A percentile compares a stretch with the other conserved stretches of the same genome.
Conservation (phyloP, 1,139 yeast species). For the Pichia sp. region DNA sequence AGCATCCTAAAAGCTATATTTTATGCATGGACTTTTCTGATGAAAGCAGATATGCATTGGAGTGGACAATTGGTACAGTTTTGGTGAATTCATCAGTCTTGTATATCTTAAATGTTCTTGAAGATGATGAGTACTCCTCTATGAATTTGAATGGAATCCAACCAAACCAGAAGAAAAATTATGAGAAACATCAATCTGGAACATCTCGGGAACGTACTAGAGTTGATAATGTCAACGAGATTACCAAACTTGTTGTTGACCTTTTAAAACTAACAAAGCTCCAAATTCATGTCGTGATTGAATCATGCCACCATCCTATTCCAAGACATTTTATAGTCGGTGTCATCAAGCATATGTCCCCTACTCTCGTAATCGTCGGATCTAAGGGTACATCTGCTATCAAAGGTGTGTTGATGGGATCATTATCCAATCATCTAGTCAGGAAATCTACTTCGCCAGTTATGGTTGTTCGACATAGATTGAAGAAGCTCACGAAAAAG, state of each 20-base stretch:
- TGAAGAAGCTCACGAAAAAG: constrained; percentile 65
- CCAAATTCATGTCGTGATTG: constrained; percentile 69
- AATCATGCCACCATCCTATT: constrained; percentile 75
- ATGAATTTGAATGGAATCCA: constrained; percentile 29
- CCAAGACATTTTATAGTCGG: constrained; percentile 83
- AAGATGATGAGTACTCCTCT: constrained; percentile 47
- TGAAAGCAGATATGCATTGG: constrained; percentile 78
- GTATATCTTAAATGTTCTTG: constrained; percentile 71
- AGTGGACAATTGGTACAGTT: constrained; percentile 86
- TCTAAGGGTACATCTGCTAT: constrained; percentile 71
- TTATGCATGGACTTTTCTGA: constrained; percentile 79
- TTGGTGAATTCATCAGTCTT: constrained; percentile 78
- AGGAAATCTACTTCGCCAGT: constrained; percentile 80
- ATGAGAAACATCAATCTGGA: constrained; percentile 24
- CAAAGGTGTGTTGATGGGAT: constrained; percentile 70
- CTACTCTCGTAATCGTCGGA: constrained; percentile 77
- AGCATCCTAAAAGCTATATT: constrained; percentile 56
- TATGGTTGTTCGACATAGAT: constrained; percentile 79
- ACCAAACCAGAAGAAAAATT: constrained; percentile 9
- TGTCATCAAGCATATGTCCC: constrained; percentile 73
- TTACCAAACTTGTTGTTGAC: constrained; percentile 52
- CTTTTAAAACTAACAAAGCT: constrained; percentile 63
- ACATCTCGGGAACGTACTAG: constrained; percentile 38
- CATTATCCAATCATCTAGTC: constrained; percentile 68
- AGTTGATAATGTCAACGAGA: constrained; percentile 50